Base-by-base conservation (phyloP, 208 protist genomes). In the Trypanosoma melophagium region DNA sequence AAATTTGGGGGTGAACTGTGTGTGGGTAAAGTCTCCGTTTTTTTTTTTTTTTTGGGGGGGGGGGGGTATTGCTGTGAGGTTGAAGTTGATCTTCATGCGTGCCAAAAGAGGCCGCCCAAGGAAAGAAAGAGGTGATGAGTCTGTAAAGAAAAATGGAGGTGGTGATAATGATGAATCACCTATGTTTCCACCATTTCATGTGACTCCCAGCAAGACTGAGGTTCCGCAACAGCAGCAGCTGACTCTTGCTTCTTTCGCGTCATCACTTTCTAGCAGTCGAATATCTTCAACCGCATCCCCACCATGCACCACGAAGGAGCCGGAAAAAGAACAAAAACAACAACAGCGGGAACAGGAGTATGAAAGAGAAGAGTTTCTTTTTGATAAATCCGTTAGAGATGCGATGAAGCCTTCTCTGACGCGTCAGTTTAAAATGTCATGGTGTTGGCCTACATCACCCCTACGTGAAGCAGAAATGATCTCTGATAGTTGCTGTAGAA, bases 361-460 rank as follows among this genome's bases (percentile, higher is more conserved):
- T 45, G 60, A 14, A 41, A 50, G 71, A 64, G 45, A 53, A 19
- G 35, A 41, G 13, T 55, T 79, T 68, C 40, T 64, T 50, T 53
- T 69, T 70, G 51, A 60, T 22, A 62, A 60, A 40, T 8, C 59
- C 38, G 69, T 63, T 60, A 84, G 75, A 59, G 60, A 74, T 28
- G 45, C 62, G 2, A 76, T 90, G 35, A 40, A 64, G 21, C 81
- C 84, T 0, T 72, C 38, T 1, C 60, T 90, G 2, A 81, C 73
- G 16, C 70, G 72, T 44, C 76, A 83, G 60, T 90, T 90, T 53
- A 53, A 65, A 40, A 25, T 90, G 56, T 24, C 3, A 16, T 90
- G 84, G 84, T 79, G 79, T 45, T 90, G 84, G 84, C 84, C 84
- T 16, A 38, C 31, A 40, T 55, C 19, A 25, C 16, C 55, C 9